Evolutionary conservation across 441 rosid genomes (phyloP), one percentile per base, ranked within the genome.

Genomic region (Populus hybrid): DNA sequence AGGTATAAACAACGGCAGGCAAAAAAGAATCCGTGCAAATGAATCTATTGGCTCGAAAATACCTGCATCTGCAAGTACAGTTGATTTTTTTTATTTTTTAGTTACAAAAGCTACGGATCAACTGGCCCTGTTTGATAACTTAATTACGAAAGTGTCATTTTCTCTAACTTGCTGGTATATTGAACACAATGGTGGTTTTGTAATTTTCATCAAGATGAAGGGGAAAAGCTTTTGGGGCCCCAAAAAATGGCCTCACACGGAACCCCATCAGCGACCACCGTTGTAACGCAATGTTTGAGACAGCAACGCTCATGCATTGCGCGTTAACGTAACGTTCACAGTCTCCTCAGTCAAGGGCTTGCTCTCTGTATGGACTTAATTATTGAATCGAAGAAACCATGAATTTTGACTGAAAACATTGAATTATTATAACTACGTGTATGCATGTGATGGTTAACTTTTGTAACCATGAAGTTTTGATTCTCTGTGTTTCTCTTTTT

Each of bases 41-140:
- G 83, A 87, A 89, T 84, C 92, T 83, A 86, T 85, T 85, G 90
- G 89, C 87, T 76, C 34, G 18, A 76, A 40, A 23, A 68, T 35
- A 75, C 79, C 80, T 77, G 81, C 75, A 65, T 26, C 76, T 50
- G 53, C 35, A 46, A 72, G 69, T 9, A 67, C 23, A 21, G 70
- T 23, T 21, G 14, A 72, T 23, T 64, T 32, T 2, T 6, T 53
- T 30, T 30, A 30, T 3, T 9, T 46, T 75, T 74, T 72, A 65
- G 21, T 71, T 59, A 21, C 28, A 21, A 70, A 70, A 28, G 32
- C 32, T 30, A 30, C 3, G 32, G 2, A 0, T 8, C 0, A 19
- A 46, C 9, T 73, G 64, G 81, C 86, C 3, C 40, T 75, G 0
- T 1, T 9, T 14, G 50, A 23, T 3, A 0, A 4, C 2, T 0